Conservation (phyloP, 1,284 basidiomycete genomes). For the Takashimella tepidaria region DNA sequence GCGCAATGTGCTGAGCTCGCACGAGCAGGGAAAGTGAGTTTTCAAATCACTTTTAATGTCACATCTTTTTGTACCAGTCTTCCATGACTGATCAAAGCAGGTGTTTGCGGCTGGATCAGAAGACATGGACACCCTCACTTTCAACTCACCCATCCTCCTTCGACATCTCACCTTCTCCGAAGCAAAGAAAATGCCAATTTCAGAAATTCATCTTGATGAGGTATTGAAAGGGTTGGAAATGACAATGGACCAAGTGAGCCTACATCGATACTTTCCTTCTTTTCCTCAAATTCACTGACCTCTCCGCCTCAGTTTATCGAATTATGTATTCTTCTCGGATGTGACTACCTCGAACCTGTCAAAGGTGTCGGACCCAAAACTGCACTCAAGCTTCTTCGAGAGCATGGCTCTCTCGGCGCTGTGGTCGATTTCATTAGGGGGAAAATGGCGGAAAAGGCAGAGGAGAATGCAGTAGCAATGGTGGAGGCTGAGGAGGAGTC, state of each 20-base stretch:
- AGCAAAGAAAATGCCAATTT: conserved; percentile 96
- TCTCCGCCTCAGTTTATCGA: conserved; percentile 90
- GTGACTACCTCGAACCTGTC: conserved; percentile 79
- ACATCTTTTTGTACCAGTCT: too few species aligned
- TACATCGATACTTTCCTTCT: not conserved
- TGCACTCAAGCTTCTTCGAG: conserved; percentile 86
- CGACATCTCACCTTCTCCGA: conserved; percentile 99
- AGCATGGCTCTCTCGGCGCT: conserved; percentile 71
- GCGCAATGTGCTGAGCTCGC: conserved; percentile 98
- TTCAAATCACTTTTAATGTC: too few species aligned
- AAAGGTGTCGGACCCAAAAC: conserved; percentile 63
- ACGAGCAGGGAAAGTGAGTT: conserved; percentile 75
- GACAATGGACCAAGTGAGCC: conserved; percentile 75
- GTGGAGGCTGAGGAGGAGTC: conserved; percentile 23
- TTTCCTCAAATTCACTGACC: conserved; percentile 3
- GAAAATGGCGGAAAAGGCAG: conserved; percentile 57
- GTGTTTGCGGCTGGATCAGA: conserved; percentile 96
- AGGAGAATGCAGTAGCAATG: conserved; percentile 38
- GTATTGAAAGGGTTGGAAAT: conserved; percentile 85
- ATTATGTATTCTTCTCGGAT: conserved; percentile 92
- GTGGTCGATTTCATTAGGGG: conserved; percentile 77
- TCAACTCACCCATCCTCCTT: conserved; percentile 82
- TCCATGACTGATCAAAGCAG: conserved; percentile 51
- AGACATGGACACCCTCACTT: conserved; percentile 99
- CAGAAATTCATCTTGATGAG: conserved; percentile 77